phyloP scores from a whole-genome alignment of 1,139 yeast genomes.

The Hyphopichia pseudoburtonii region DNA sequence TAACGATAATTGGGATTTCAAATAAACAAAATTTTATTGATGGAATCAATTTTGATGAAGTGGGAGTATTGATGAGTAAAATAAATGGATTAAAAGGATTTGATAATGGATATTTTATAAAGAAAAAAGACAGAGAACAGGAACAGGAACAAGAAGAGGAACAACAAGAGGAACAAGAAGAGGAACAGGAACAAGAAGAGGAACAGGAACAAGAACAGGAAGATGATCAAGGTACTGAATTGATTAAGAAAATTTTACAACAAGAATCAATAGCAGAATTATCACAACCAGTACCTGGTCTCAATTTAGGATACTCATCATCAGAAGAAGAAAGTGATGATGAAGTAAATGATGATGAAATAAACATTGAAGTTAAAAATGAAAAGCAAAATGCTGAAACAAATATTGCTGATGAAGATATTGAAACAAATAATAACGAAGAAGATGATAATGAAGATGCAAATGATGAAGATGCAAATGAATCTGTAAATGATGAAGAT shows the following conservation, averaged over 20 bases:
- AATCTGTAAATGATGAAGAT: constrained; percentile 3
- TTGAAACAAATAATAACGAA: too few species aligned
- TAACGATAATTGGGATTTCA: constrained; percentile 16
- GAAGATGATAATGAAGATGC: constrained; percentile 7
- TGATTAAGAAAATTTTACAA: constrained; percentile 16
- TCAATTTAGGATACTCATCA: constrained; percentile 14
- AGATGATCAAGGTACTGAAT: constrained; percentile 8
- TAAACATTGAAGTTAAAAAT: constrained; percentile 7
- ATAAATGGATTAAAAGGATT: constrained; percentile 24
- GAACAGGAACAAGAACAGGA: constrained; percentile 8
- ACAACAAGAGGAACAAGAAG: constrained; percentile 8
- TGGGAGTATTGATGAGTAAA: constrained; percentile 31
- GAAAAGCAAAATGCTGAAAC: constrained; percentile 4
- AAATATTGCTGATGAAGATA: constrained; percentile 5
- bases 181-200: constrained; percentile 7
- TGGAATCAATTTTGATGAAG: constrained; percentile 30
- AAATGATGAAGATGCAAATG: constrained; percentile 4
- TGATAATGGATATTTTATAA: too few species aligned
- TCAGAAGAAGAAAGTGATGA: constrained; percentile 11
- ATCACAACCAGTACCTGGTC: too few species aligned
- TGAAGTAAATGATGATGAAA: constrained; percentile 5
- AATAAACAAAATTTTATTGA: constrained; percentile 17
- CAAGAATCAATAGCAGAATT: constrained; percentile 14
- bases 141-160: constrained; percentile 6
- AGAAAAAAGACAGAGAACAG: constrained; percentile 5